These are phyloP conservation scores for Ceratobasidium sp. DNA, from an alignment of 1,284 basidiomycete genomes.

Conservation along the genomic window DNA sequence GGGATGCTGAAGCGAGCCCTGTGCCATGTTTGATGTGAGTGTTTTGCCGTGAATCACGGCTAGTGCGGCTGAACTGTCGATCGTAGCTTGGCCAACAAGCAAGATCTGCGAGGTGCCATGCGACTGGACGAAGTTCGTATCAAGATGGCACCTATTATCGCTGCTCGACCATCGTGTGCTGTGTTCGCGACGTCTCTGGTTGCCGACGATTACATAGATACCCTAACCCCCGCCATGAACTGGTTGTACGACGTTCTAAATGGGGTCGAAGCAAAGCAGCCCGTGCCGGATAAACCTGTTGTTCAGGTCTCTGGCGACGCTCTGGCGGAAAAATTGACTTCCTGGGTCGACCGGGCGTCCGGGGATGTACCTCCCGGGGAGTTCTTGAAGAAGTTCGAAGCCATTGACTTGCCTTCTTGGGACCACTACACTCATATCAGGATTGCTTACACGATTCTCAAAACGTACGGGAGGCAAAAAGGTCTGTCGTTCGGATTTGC, in stretches of 20 bases:
- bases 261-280: not conserved
- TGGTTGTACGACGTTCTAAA: conserved; percentile 18
- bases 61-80: not conserved
- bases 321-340: conserved; percentile 13
- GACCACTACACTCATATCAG: conserved; percentile 47
- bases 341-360: conserved; percentile 33
- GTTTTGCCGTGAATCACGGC: not conserved
- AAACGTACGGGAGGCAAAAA: conserved; percentile 45
- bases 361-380: not conserved
- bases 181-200: conserved; percentile 22
- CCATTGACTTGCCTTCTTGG: conserved; percentile 43
- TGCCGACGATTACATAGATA: not conserved
- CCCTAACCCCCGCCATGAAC: conserved; percentile 25
- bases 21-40: conserved; percentile 30
- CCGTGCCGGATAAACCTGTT: not conserved
- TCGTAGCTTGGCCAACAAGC: conserved; percentile 36
- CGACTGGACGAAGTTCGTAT: conserved; percentile 31
- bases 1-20: not conserved
- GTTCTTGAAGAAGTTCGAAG: conserved; percentile 35
- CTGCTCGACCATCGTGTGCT: conserved; percentile 16
- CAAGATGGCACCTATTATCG: conserved; percentile 18
- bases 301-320: not conserved
- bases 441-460: conserved; percentile 43
- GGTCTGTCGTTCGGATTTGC: conserved; percentile 16
- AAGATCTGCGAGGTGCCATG: conserved; percentile 35